phyloP scores from a whole-genome alignment of 1,284 basidiomycete species.

The Sanghuangporus weigelae region DNA sequence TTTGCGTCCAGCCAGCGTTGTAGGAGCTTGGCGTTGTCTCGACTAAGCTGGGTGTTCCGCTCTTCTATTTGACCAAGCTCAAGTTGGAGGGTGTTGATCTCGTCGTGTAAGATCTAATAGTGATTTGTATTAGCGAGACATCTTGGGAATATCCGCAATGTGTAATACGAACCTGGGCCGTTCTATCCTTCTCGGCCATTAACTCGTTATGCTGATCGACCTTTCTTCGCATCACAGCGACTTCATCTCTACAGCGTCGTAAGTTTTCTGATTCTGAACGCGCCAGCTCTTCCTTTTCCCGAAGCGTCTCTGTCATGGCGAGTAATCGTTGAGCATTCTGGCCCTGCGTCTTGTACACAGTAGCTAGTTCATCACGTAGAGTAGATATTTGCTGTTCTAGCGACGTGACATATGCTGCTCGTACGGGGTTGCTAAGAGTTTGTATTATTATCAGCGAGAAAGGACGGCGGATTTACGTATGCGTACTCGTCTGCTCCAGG shows the following conservation, averaged over 20 bases:
- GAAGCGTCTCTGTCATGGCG: conserved; percentile 88
- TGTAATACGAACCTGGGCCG: conserved; percentile 61
- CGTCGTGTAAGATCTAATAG: conserved; percentile 84
- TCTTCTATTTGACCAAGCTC: conserved; percentile 88
- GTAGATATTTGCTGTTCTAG: conserved; percentile 91
- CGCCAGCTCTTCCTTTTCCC: conserved; percentile 84
- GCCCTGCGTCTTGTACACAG: conserved; percentile 93
- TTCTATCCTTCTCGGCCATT: conserved; percentile 84
- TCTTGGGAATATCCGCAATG: background rate
- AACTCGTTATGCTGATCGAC: conserved; percentile 82
- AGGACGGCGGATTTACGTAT: conserved; percentile 2
- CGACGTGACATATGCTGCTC: conserved; percentile 82
- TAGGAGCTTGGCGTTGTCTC: conserved; percentile 91
- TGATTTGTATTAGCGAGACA: background rate
- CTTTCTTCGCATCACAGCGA: conserved; percentile 63
- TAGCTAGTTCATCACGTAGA: conserved; percentile 85
- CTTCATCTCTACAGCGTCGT: conserved; percentile 67
- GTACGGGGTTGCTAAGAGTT: conserved; percentile 82
- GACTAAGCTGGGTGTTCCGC: conserved; percentile 78
- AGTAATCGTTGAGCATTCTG: conserved; percentile 92
- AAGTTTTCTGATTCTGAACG: conserved; percentile 75
- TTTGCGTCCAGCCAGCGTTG: conserved; percentile 96
- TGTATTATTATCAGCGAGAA: no score
- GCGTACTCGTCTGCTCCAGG: conserved; percentile 69
- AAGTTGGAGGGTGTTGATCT: conserved; percentile 84